These are phyloP conservation scores for Penicillium vulpinum DNA, from an alignment of 2,329 filamentous ascomycete genomes.

Conservation along the genomic window DNA sequence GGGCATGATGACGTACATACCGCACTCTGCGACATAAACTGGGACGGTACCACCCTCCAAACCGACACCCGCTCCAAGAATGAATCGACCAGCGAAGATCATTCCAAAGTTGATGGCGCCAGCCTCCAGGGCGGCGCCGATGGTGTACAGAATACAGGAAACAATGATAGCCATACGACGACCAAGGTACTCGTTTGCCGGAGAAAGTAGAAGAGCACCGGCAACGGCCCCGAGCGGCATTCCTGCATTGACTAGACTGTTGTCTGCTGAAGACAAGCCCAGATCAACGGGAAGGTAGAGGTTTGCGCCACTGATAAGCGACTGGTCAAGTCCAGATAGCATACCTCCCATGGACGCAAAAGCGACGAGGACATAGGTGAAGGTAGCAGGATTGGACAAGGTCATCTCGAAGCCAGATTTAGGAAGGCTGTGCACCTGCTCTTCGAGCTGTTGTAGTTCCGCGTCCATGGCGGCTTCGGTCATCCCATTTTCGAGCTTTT, in stretches of 20 bases:
- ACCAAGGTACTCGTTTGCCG: constrained; percentile 67
- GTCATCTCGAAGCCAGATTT: constrained; percentile 46
- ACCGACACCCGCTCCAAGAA: constrained; percentile 70
- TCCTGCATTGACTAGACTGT: constrained; percentile 67
- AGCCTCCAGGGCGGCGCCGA: constrained; percentile 68
- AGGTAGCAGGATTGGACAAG: constrained; percentile 63
- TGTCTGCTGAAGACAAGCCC: constrained; percentile 55
- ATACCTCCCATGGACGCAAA: constrained; percentile 76
- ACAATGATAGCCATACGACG: constrained; percentile 68
- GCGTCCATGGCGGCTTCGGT: constrained; percentile 36
- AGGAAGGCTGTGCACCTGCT: constrained; percentile 22
- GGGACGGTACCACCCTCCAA: constrained; percentile 73
- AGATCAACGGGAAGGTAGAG: constrained; percentile 64
- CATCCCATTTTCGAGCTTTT: constrained; percentile 22
- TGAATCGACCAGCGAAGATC: constrained; percentile 67
- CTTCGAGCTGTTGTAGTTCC: constrained; percentile 33
- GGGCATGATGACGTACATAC: constrained; percentile 18
- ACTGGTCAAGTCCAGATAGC: constrained; percentile 71
- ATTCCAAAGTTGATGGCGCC: constrained; percentile 68
- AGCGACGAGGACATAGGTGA: constrained; percentile 67
- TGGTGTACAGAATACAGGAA: constrained; percentile 67
- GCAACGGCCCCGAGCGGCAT: constrained; percentile 72
- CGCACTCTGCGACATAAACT: constrained; percentile 68
- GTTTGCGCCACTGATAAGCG: constrained; percentile 67
- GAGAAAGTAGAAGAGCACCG: constrained; percentile 66